These are phyloP conservation scores for Tolypocladium album DNA, from an alignment of 2,329 filamentous ascomycete genomes.

Conservation along the genomic window DNA sequence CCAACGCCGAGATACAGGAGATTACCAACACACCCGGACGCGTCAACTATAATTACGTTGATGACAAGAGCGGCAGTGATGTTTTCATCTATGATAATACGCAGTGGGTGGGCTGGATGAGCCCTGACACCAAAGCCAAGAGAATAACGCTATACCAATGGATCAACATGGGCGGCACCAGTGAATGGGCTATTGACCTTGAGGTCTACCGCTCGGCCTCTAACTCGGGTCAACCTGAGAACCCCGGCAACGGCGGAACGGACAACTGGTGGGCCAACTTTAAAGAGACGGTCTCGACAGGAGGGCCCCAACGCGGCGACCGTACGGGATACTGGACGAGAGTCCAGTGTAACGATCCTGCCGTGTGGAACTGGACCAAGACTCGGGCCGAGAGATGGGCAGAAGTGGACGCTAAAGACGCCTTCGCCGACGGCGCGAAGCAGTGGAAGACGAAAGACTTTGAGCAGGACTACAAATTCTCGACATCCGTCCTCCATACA, in stretches of 20 bases:
- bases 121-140: too few species aligned
- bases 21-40: slow-evolving; percentile 5
- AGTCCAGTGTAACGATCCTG: background rate
- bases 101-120: too few species aligned
- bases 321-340: background rate
- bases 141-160: too few species aligned
- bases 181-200: too few species aligned
- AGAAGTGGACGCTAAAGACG: background rate
- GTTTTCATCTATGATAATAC: background rate
- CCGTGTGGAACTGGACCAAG: background rate
- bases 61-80: background rate
- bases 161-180: too few species aligned
- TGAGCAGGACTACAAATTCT: background rate
- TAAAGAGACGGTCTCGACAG: background rate
- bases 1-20: slow-evolving; percentile 18
- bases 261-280: too few species aligned
- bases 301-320: background rate
- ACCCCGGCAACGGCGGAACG: too few species aligned
- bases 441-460: background rate
- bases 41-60: background rate
- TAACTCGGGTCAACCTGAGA: too few species aligned
- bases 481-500: background rate
- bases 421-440: background rate
- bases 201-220: too few species aligned
- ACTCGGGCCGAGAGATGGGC: background rate